Percentiles rank a stretch among this genome's conserved stretches.
phyloP scores from a whole-genome alignment of 2,329 filamentous ascomycete species.

The Aspergillus sp. region DNA sequence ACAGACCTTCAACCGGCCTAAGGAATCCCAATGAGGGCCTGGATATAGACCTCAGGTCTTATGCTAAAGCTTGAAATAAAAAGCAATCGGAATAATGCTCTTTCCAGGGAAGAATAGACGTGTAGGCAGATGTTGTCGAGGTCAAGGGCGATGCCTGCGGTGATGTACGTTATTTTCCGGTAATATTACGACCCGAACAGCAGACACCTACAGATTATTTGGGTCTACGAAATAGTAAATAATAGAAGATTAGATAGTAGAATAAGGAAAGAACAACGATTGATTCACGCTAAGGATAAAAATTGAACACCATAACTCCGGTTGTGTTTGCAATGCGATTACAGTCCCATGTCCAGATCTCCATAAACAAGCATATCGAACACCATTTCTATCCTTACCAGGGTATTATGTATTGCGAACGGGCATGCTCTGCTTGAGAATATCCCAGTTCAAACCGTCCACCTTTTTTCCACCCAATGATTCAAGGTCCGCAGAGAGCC shows the following conservation, averaged over 20 bases:
- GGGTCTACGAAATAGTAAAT: not conserved
- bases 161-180: not conserved
- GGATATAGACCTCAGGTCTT: not conserved
- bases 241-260: not conserved
- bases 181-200: not conserved
- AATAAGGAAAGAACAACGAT: not conserved
- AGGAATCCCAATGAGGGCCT: not conserved
- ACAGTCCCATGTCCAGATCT: slow-evolving; percentile 4
- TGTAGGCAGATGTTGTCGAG: not conserved
- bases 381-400: slow-evolving; percentile 1
- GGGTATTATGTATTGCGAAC: slow-evolving; percentile 14
- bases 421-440: slow-evolving; percentile 33
- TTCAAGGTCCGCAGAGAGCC: slow-evolving; percentile 27
- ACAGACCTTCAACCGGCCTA: no score
- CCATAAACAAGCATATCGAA: not conserved
- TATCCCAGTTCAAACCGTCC: slow-evolving; percentile 49
- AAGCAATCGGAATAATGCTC: slow-evolving; percentile 3
- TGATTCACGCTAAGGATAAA: not conserved
- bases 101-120: slow-evolving; percentile 1
- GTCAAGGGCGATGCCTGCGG: not conserved
- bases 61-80: no score
- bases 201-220: not conserved
- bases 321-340: not conserved
- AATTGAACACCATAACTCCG: not conserved
- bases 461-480: slow-evolving; percentile 39